Percentiles rank a stretch among this genome's conserved stretches.
Conservation (phyloP, 306 rosid species). For the Lathyrus sativus region DNA sequence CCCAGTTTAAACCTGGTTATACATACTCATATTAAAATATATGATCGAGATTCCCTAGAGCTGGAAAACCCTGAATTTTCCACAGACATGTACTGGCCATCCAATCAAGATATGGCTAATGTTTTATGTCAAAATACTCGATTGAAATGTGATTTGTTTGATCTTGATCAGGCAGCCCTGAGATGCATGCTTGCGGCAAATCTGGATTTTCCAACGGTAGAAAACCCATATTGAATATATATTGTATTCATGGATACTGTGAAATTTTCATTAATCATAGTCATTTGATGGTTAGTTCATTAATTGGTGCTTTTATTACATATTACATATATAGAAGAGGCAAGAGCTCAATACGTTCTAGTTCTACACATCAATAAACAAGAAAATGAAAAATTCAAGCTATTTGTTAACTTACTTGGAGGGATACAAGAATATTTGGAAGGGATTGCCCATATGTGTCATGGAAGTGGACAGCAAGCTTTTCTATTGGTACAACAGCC, state of each 20-base stretch:
- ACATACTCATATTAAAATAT: background rate
- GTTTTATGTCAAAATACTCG: background rate
- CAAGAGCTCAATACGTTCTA: constrained; percentile 1
- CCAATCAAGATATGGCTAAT: background rate
- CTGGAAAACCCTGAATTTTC: constrained; percentile 7
- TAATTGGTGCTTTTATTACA: constrained; percentile 10
- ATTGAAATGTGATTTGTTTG: background rate
- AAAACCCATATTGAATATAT: background rate
- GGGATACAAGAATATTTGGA: constrained; percentile 76
- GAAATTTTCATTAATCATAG: background rate
- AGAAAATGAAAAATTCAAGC: constrained; percentile 28
- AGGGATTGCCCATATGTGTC: constrained; percentile 93
- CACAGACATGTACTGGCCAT: background rate
- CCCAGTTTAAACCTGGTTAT: background rate
- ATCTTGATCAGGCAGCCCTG: constrained; percentile 3
- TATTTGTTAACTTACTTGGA: constrained; percentile 64
- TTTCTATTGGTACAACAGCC: constrained; percentile 74
- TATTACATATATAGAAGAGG: constrained; percentile 10
- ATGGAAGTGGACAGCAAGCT: constrained; percentile 90
- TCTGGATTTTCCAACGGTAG: background rate
- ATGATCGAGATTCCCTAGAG: background rate
- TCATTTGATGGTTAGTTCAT: constrained; percentile 6
- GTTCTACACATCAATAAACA: background rate
- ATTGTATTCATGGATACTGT: constrained; percentile 9
- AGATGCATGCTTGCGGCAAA: background rate